Evolutionary conservation across 2,329 filamentous ascomycete genomes (phyloP).

Genomic region (Phyllosticta paracitricarpa): DNA sequence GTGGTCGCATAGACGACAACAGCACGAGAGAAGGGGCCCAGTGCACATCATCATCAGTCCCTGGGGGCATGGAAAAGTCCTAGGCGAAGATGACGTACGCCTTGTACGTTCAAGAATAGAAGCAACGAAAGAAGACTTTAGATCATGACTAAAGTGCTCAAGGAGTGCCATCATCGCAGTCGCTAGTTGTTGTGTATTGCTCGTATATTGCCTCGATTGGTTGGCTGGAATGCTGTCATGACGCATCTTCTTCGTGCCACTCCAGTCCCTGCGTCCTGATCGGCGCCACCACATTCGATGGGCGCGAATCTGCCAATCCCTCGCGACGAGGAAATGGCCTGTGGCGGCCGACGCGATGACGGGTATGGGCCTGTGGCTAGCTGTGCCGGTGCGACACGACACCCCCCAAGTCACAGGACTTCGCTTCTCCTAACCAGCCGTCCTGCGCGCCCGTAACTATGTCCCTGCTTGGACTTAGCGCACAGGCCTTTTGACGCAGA

Average conservation of each 20-base stretch:
- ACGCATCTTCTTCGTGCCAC: background rate
- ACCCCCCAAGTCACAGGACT: background rate
- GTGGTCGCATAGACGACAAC: background rate
- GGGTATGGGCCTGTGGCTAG: background rate
- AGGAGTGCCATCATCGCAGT: background rate
- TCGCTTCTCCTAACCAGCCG: background rate
- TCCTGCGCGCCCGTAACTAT: background rate
- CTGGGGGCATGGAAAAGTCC: background rate
- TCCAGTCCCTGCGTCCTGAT: background rate
- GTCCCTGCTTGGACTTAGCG: background rate
- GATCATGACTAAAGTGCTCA: background rate
- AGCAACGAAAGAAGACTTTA: background rate
- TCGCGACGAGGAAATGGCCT: background rate
- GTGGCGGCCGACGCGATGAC: background rate
- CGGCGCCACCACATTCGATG: background rate
- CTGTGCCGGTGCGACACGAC: background rate
- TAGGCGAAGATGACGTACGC: background rate
- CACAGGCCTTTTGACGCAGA: background rate
- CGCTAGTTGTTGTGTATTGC: background rate
- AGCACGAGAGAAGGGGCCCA: background rate
- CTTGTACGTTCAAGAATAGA: background rate
- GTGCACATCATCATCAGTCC: background rate
- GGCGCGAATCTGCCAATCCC: background rate
- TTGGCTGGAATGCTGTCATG: background rate
- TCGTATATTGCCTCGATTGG: background rate